Base-by-base conservation (phyloP, 2,329 filamentous ascomycete species). In the Monosporascus sp. region DNA sequence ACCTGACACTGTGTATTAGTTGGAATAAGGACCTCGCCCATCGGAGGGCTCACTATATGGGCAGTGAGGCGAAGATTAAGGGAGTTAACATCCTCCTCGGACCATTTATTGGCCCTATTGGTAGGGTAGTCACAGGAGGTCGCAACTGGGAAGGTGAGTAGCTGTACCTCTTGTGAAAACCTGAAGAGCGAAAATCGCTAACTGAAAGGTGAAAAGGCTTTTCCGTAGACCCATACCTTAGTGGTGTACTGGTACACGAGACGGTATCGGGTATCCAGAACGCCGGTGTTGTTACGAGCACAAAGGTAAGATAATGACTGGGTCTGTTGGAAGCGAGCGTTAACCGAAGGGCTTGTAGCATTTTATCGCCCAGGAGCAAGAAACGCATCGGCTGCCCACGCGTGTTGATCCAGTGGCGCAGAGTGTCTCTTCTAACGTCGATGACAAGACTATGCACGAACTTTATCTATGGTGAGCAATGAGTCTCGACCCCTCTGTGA, bases 21-120 rank as follows among this genome's bases (percentile, higher is more conserved):
- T 89, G 84, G 82, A 82, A 87, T 65, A 81, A 80, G 56, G 69
- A 75, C 18, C 75, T 87, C 45, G 81, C 83, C 54, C 83, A 83
- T 63, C 72, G 74, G 38, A 80, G 84, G 50, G 85, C 84, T 38
- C 70, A 77, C 55, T 81, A 81, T 53, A 86, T 89, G 81, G 86
- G 84, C 17, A 70, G 75, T 51, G 86, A 89, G 63, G 81, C 84
- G 60, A 77, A 76, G 52, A 78, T 68, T 52, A 89, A 89, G 68
- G 86, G 86, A 54, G 76, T 87, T 25, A 84, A 89, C 64, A 76
- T 87, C n/a, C 79, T 83, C 60, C 74, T 89, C 20, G 86, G 85
- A 4, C 85, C 85, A 17, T 83, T 82, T 6, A 79, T 83, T 58
- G 79, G 79, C 0, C 78, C 79, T 2, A 58, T 82, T 2, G 80